Percentiles rank a stretch among this genome's conserved stretches.
These are phyloP conservation scores for Ophiostoma pallidulum DNA, from an alignment of 2,329 filamentous ascomycete species.

Conservation along the genomic window DNA sequence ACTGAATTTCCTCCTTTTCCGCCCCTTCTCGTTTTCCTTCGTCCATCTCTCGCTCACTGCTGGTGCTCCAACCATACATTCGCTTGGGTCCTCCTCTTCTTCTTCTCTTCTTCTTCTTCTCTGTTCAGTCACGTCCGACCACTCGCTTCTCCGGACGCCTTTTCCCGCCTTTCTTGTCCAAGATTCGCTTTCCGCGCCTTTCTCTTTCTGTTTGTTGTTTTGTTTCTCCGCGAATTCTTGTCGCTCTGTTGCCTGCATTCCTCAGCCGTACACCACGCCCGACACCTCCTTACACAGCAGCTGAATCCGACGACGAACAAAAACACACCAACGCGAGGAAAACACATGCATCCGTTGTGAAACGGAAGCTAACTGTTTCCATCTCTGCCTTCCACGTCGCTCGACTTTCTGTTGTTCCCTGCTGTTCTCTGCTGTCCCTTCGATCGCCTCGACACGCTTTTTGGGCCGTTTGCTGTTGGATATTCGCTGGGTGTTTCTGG, in stretches of 20 bases:
- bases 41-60: background rate
- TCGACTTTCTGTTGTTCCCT: background rate
- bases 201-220: conserved; percentile 4
- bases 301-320: background rate
- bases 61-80: conserved; percentile 3
- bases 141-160: conserved; percentile 6
- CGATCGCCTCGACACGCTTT: background rate
- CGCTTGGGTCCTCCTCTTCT: conserved; percentile 6
- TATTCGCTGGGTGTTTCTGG: background rate
- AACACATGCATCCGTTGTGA: background rate
- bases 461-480: no score
- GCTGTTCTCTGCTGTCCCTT: background rate
- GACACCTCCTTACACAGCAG: conserved; percentile 5
- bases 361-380: background rate
- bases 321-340: background rate
- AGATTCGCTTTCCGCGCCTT: background rate
- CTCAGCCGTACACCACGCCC: background rate
- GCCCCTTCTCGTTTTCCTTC: background rate
- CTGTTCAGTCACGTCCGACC: conserved; percentile 6
- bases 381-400: background rate
- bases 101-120: background rate
- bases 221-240: background rate
- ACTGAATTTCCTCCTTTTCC: conserved; percentile 4
- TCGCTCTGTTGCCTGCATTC: conserved; percentile 4
- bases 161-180: background rate